These are phyloP conservation scores for Zygosaccharomyces sapae DNA, from an alignment of 1,139 yeast species.

Conservation along the genomic window DNA sequence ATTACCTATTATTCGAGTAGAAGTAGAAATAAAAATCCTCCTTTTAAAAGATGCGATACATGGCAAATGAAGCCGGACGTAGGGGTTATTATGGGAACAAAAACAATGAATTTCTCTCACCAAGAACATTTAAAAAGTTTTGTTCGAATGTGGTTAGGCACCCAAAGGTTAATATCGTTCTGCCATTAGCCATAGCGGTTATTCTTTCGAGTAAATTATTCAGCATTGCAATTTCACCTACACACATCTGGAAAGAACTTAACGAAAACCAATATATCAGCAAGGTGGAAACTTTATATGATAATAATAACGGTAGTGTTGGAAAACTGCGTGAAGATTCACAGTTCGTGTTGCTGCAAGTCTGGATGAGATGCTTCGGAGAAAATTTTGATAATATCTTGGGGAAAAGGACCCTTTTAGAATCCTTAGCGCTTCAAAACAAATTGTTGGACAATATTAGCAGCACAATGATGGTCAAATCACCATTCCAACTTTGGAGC, in stretches of 20 bases:
- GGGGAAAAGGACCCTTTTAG: constrained; percentile 35
- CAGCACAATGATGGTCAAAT: constrained; percentile 26
- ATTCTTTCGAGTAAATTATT: constrained; percentile 51
- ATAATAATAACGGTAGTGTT: constrained; percentile 2
- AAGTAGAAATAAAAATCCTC: too few species aligned
- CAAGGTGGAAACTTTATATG: constrained; percentile 8
- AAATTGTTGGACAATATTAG: constrained; percentile 25
- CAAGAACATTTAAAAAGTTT: constrained; percentile 7
- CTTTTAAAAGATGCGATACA: background rate
- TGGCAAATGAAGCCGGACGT: background rate
- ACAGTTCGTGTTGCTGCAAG: constrained; percentile 21
- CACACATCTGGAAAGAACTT: constrained; percentile 6
- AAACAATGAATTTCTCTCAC: background rate
- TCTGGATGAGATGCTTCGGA: constrained; percentile 22
- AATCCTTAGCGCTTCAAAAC: constrained; percentile 36
- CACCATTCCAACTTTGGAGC: constrained; percentile 41
- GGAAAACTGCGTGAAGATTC: constrained; percentile 5
- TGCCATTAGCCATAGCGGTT: constrained; percentile 50
- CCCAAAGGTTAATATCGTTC: constrained; percentile 45
- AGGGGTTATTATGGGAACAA: background rate
- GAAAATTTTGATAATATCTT: constrained; percentile 28
- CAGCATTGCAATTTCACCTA: constrained; percentile 24
- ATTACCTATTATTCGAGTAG: too few species aligned
- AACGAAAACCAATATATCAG: constrained; percentile 6
- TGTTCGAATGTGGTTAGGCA: constrained; percentile 33